Base-by-base conservation (phyloP, 805 yeast genomes). In the Yamadazyma endophytica region DNA sequence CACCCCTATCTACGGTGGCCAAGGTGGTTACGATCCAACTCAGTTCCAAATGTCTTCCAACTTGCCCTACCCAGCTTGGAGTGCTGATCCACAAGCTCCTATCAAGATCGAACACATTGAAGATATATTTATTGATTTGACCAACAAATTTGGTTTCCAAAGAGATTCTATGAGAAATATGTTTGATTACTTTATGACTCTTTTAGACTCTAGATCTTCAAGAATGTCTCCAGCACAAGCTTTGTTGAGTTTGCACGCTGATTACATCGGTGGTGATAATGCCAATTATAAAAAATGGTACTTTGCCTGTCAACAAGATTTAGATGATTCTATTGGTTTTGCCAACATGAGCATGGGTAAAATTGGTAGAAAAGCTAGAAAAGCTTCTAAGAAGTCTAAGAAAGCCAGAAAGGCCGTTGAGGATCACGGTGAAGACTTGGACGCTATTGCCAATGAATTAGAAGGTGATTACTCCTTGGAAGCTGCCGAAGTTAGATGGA, bases 21-120 rank as follows among this genome's bases (percentile, higher is more conserved):
- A 70, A 39, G 70, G 67, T 32, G 71, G 68, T 34, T 71, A 75
- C 49, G 82, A 78, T 49, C 82, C 83, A 20, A 65, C 78, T 6
- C 79, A 51, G 58, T 77, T 54, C 64, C 84, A 51, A 64, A 79
- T 70, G 81, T 86, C 56, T 47, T 82, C 64, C 72, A 95, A 48
- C 77, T 88, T 92, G 59, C 99, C 98, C 20, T 92, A 90, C 59
- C 98, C 99, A 26, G 97, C 98, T 31, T 92, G 98, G 98, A 85
- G 96, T 16, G 95, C 95, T 28, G 97, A 92, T 61, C 89, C 83
- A 35, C 90, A 79, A 54, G 84, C 82, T 14, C 96, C 96, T 6
- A 72, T 92, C 27, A 70, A 83, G 29, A 72, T 75, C 42, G 92
- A 84, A 59, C 90, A 84, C 56, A 81, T 84, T 54, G 94, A 84